phyloP scores from a whole-genome alignment of 768 basidiomycete genomes.

The Cubamyces sp. region DNA sequence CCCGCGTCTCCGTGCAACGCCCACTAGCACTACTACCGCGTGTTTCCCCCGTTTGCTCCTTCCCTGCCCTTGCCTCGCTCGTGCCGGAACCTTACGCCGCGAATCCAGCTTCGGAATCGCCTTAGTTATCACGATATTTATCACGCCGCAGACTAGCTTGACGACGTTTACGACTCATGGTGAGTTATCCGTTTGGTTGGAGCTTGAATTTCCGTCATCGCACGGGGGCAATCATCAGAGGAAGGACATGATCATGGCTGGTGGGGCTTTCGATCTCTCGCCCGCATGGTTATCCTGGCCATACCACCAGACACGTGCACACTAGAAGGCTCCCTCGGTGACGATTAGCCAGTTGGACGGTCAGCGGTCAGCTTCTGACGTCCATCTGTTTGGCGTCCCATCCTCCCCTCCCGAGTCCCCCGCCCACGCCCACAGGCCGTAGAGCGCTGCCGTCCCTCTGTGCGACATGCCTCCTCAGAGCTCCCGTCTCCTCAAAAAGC shows the following conservation, averaged over 20 bases:
- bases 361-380: conserved; percentile 2
- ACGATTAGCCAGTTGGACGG: conserved; percentile 18
- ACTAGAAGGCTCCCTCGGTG: conserved; percentile 26
- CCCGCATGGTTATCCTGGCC: conserved; percentile 20
- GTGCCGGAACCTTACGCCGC: not conserved
- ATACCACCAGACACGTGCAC: conserved; percentile 29
- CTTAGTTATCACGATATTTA: conserved; percentile 24
- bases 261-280: conserved; percentile 14
- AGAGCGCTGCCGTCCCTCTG: conserved; percentile 8
- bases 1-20: conserved; percentile 11
- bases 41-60: conserved; percentile 9
- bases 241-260: conserved; percentile 20
- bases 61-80: not conserved
- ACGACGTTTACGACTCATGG: conserved; percentile 26
- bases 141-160: not conserved
- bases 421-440: conserved; percentile 27
- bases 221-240: conserved; percentile 15
- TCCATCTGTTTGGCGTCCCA: conserved; percentile 10
- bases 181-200: conserved; percentile 21
- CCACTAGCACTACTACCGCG: conserved; percentile 15
- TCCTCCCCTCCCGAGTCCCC: conserved; percentile 20
- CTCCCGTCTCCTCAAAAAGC: conserved; percentile 48
- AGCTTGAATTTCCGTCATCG: conserved; percentile 21
- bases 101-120: not conserved
- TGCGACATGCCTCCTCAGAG: conserved; percentile 48